These are phyloP conservation scores for Neocallimastix lanati DNA, from an alignment of 192 early-diverging fungal genomes.

Conservation along the genomic window DNA sequence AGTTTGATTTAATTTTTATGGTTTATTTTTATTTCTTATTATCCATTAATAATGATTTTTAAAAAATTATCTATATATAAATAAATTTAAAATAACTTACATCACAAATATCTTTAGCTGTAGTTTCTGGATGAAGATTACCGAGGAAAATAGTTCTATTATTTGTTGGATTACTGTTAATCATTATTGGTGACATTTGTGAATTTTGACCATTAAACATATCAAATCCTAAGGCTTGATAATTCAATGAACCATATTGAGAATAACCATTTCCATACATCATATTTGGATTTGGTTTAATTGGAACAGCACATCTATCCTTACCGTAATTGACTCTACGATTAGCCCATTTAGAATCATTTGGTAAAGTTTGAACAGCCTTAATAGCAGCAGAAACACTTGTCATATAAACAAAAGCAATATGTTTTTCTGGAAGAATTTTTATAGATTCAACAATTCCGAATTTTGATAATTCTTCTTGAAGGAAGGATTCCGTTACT, in stretches of 20 bases:
- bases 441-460: conserved; percentile 55
- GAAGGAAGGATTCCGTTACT: conserved; percentile 15
- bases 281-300: conserved; percentile 1
- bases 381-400: conserved; percentile 49
- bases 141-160: conserved; percentile 76
- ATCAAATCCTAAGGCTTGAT: not conserved
- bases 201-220: not conserved
- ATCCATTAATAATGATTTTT: too few species aligned
- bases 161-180: conserved; percentile 1
- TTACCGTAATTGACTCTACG: conserved; percentile 61
- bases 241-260: not conserved
- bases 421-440: conserved; percentile 49
- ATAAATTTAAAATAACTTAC: conserved; percentile 8
- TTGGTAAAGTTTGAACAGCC: conserved; percentile 43
- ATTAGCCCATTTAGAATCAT: conserved; percentile 28
- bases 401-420: conserved; percentile 73
- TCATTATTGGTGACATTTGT: conserved; percentile 2
- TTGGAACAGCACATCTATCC: conserved; percentile 46
- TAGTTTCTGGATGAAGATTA: conserved; percentile 53
- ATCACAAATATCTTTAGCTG: conserved; percentile 68
- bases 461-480: conserved; percentile 43
- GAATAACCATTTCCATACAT: not conserved
- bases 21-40: too few species aligned
- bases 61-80: too few species aligned
- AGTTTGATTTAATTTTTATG: too few species aligned